Evolutionary conservation across 2,329 filamentous ascomycete genomes (phyloP).

Genomic region (Xylariaceae sp.): DNA sequence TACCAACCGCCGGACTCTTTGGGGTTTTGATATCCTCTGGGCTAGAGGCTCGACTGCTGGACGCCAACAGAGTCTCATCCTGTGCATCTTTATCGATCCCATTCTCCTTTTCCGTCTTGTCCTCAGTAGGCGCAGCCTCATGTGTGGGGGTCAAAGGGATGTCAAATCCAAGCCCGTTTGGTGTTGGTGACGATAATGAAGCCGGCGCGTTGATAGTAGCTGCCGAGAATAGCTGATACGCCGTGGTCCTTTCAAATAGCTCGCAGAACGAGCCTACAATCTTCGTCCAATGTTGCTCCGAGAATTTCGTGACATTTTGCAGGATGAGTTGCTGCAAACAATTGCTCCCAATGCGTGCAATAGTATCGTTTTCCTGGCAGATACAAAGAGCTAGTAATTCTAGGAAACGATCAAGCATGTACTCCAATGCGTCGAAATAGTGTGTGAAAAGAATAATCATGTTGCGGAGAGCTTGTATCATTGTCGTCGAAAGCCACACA

Average conservation of each 20-base stretch:
- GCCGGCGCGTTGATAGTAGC: slow-evolving; percentile 53
- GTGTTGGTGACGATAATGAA: slow-evolving; percentile 46
- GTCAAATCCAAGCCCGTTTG: slow-evolving; percentile 52
- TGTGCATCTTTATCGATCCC: slow-evolving; percentile 41
- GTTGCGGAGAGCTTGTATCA: slow-evolving; percentile 96
- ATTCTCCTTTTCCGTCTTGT: slow-evolving; percentile 61
- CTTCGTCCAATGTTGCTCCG: slow-evolving; percentile 81
- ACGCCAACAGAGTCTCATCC: slow-evolving; percentile 28
- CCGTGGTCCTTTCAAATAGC: slow-evolving; percentile 90
- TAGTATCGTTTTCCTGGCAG: slow-evolving; percentile 98
- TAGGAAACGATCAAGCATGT: slow-evolving; percentile 97
- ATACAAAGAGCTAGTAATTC: slow-evolving; percentile 94
- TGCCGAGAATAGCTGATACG: slow-evolving; percentile 93
- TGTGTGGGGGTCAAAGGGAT: slow-evolving; percentile 38
- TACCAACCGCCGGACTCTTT: slow-evolving; percentile 20
- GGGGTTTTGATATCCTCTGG: slow-evolving; percentile 20
- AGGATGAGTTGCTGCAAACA: slow-evolving; percentile 94
- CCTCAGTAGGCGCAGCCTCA: slow-evolving; percentile 43
- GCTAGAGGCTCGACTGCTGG: slow-evolving; percentile 19
- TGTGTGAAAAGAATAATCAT: slow-evolving; percentile 99
- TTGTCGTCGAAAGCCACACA: slow-evolving; percentile 97
- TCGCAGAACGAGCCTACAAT: slow-evolving; percentile 95
- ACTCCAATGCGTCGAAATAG: slow-evolving; percentile 92
- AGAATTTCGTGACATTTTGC: slow-evolving; percentile 93
- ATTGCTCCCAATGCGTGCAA: slow-evolving; percentile 96